Conservation (phyloP, 345 rosid species). For the Turritis glabra region DNA sequence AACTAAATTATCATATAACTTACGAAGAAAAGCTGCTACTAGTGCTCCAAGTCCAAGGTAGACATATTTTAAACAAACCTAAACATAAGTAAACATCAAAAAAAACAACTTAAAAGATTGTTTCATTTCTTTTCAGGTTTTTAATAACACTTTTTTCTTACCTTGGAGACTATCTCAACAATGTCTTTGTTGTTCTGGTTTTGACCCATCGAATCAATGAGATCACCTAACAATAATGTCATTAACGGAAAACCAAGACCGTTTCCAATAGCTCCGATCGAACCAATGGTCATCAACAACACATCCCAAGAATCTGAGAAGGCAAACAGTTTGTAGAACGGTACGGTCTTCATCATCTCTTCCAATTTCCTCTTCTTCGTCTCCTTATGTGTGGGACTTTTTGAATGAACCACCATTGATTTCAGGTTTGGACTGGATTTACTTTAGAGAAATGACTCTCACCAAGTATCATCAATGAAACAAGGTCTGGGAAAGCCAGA, state of each 20-base stretch:
- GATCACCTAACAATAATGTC: neutral
- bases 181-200: neutral
- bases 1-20: neutral
- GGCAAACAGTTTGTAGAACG: neutral
- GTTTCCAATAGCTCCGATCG: neutral
- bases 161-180: neutral
- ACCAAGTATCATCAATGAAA: neutral
- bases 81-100: neutral
- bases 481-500: neutral
- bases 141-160: neutral
- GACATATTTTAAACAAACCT: neutral
- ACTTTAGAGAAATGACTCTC: neutral
- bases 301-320: neutral
- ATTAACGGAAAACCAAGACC: neutral
- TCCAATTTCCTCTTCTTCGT: neutral
- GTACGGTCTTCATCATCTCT: neutral
- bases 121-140: neutral
- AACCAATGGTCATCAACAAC: neutral
- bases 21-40: neutral
- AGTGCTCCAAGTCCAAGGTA: neutral
- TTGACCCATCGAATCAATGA: neutral
- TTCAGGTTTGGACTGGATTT: neutral
- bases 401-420: neutral
- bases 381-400: neutral
- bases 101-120: neutral